These are phyloP conservation scores for Ustilago hordei DNA, from an alignment of 1,284 basidiomycete genomes.

Conservation along the genomic window DNA sequence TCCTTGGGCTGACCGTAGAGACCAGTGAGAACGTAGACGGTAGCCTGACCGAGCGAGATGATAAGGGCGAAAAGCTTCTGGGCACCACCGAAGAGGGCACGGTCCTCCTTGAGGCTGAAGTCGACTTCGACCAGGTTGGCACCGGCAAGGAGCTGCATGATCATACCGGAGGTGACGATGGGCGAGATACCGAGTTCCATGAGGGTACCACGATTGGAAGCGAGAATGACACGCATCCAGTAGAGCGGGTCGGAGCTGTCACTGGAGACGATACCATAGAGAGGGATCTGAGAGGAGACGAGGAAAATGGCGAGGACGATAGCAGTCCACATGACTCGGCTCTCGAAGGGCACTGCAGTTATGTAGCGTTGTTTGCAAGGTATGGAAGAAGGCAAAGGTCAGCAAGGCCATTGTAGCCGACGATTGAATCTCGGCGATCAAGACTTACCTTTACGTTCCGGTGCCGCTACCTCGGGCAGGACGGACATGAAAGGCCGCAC, in stretches of 20 bases:
- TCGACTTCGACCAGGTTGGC: constrained; percentile 98
- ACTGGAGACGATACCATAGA: constrained; percentile 69
- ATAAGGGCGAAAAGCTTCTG: constrained; percentile 98
- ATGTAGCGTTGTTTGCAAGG: background rate
- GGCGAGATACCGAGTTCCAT: constrained; percentile 99
- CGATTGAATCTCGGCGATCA: background rate
- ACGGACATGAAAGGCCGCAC: constrained; percentile 69
- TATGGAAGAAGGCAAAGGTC: background rate
- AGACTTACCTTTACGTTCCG: constrained; percentile 66
- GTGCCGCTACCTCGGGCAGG: constrained; percentile 68
- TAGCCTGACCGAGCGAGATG: constrained; percentile 95
- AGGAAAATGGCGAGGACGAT: constrained; percentile 69
- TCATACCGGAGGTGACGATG: constrained; percentile 95
- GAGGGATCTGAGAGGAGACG: constrained; percentile 68
- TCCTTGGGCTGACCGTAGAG: constrained; percentile 94
- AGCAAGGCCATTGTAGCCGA: background rate
- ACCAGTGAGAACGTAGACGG: constrained; percentile 96
- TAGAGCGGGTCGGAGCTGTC: constrained; percentile 84
- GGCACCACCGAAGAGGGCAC: constrained; percentile 93
- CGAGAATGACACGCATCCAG: constrained; percentile 99
- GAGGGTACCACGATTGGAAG: constrained; percentile 96
- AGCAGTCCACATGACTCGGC: constrained; percentile 68
- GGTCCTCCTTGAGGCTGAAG: constrained; percentile 95
- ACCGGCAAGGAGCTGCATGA: constrained; percentile 98
- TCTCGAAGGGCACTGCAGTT: constrained; percentile 66